Conservation (phyloP, 164 flowering plant genomes). For the Umbellularia californica region DNA sequence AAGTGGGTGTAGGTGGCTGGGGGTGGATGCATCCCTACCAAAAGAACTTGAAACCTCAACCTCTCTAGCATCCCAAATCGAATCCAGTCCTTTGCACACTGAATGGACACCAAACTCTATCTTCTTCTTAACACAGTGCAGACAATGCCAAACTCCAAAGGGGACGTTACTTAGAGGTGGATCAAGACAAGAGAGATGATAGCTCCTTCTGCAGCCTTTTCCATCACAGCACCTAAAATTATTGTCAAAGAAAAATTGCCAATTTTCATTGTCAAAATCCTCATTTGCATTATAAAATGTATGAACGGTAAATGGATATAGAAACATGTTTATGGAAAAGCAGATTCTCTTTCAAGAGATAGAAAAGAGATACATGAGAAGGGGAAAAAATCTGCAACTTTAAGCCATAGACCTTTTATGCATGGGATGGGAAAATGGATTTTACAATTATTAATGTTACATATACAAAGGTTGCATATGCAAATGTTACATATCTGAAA, state of each 20-base stretch:
- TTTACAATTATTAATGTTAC: too few relatives aligned
- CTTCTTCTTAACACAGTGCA: conserved; percentile 46
- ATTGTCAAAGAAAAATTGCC: background rate
- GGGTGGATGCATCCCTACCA: conserved; percentile 25
- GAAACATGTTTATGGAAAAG: background rate
- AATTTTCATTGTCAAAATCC: background rate
- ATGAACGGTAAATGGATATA: background rate
- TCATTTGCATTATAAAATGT: background rate
- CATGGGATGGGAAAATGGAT: too few relatives aligned
- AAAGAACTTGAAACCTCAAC: conserved; percentile 31
- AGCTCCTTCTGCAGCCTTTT: conserved; percentile 46
- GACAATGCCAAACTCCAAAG: conserved; percentile 50
- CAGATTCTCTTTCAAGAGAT: background rate
- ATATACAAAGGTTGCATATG: too few relatives aligned
- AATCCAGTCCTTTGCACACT: conserved; percentile 58
- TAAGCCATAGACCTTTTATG: background rate
- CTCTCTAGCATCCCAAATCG: conserved; percentile 59
- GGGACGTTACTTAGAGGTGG: conserved; percentile 41
- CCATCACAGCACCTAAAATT: conserved; percentile 53
- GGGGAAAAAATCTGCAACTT: background rate
- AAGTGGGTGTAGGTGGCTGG: background rate
- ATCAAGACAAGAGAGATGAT: conserved; percentile 51
- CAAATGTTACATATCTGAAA: too few relatives aligned
- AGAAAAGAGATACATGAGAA: background rate
- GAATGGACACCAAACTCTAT: conserved; percentile 46